Evolutionary conservation across 306 rosid genomes (phyloP), one percentile per base, ranked within the genome.

Genomic region (Glycyrrhiza uralensis): DNA sequence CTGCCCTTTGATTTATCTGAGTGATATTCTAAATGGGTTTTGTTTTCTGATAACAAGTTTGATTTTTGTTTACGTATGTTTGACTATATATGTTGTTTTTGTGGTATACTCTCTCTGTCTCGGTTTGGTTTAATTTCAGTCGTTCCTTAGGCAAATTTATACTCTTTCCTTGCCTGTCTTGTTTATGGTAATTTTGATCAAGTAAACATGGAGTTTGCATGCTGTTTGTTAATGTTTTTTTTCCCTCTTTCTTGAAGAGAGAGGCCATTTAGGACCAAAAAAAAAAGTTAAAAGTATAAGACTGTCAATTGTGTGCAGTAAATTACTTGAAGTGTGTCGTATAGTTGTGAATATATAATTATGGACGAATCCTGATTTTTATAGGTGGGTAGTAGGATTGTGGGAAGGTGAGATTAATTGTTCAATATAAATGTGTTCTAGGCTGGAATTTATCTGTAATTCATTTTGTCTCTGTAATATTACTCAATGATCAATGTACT

Each of bases 281-380:
- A 63, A 45, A 15, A 45, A n/a, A 17, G 17, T 60, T 63, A 46
- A 18, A 45, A 55, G 62, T 20, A 50, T 30, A 50, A 45, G 61
- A 15, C 22, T 61, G n/a, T 3, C 38, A 42, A 9, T 67, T 46
- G 24, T 68, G 68, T 74, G 42, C 52, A 11, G 74, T 58, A 30
- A 47, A 44, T 68, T 71, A 28, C 61, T 45, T 61, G 47, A 61
- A 52, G 78, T 46, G 41, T 77, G 59, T 76, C 32, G 12, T 55
- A 1, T 59, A 38, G 20, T 50, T 66, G 39, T 13, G 66, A 18
- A 24, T 54, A 61, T 32, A 18, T 23, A 26, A 18, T 17, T 52
- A 57, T 70, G 63, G 54, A 33, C 29, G 29, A 22, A 42, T 60
- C 14, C 23, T 22, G 59, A 49, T 54, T 47, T 36, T 66, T 45